Percentiles rank a stretch among this genome's conserved stretches.
These are phyloP conservation scores for Rhodotorula graminis DNA, from an alignment of 768 basidiomycete genomes.

Conservation along the genomic window DNA sequence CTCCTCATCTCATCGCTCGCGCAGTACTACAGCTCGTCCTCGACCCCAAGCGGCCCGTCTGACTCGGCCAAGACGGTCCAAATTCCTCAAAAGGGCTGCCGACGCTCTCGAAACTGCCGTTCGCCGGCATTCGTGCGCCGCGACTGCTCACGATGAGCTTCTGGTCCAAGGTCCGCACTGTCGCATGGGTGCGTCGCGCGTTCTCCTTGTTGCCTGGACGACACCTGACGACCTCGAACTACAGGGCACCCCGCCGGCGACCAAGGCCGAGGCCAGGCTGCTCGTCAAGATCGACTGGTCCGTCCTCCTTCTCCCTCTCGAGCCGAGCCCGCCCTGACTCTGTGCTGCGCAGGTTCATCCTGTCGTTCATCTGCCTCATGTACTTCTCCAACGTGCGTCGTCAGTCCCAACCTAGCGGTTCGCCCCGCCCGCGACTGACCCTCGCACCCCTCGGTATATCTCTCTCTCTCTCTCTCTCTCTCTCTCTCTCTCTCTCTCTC, in stretches of 20 bases:
- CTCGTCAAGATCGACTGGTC: conserved; percentile 59
- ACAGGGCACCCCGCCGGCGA: conserved; percentile 40
- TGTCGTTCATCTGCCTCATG: conserved; percentile 69
- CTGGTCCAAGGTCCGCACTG: not conserved
- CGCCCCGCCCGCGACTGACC: not conserved
- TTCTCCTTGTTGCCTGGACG: not conserved
- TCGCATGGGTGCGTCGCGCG: not conserved
- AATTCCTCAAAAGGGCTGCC: too few species aligned
- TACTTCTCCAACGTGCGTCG: conserved; percentile 63
- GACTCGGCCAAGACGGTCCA: too few species aligned
- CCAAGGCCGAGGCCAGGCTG: not conserved
- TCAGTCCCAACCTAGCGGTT: too few species aligned
- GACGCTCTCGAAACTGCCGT: too few species aligned
- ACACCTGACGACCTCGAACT: not conserved
- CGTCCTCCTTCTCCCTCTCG: not conserved
- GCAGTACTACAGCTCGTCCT: too few species aligned
- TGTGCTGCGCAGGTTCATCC: conserved; percentile 45
- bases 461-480: too few species aligned
- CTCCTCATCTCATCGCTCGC: too few species aligned
- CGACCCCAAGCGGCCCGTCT: too few species aligned
- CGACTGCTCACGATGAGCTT: not conserved
- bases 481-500: too few species aligned
- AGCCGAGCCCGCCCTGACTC: not conserved
- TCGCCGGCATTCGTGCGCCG: too few species aligned
- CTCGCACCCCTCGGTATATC: too few species aligned